Percentiles rank a stretch among this genome's conserved stretches.
Conservation (phyloP, 768 basidiomycete species). For the Russula olivacea region DNA sequence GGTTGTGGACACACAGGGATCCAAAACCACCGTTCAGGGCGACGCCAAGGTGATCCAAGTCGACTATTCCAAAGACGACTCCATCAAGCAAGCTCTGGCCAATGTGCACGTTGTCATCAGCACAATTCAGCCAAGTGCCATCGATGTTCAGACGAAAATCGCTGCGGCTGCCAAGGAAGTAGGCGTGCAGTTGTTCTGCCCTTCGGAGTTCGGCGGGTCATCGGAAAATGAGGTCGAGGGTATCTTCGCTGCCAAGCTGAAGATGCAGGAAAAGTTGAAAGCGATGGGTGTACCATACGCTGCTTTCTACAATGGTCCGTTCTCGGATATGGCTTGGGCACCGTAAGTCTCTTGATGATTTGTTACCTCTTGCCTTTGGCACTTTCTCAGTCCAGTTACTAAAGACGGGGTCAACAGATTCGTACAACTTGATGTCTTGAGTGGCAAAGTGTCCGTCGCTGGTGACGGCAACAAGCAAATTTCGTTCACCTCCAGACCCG, state of each 20-base stretch:
- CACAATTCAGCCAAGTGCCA: constrained; percentile 8
- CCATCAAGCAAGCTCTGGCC: constrained; percentile 14
- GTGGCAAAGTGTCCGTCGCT: constrained; percentile 21
- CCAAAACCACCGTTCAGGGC: not conserved
- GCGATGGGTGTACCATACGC: constrained; percentile 17
- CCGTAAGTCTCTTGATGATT: constrained; percentile 1
- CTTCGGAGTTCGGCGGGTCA: constrained; percentile 30
- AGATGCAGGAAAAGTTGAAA: constrained; percentile 9
- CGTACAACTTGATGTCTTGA: constrained; percentile 15
- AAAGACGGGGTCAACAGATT: not conserved
- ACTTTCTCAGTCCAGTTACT: not conserved
- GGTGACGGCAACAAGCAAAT: constrained; percentile 19
- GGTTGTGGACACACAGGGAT: not conserved
- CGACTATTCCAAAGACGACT: constrained; percentile 15
- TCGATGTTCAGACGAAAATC: constrained; percentile 23
- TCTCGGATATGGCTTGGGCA: constrained; percentile 13
- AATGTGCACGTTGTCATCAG: constrained; percentile 21
- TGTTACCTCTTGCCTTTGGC: not conserved
- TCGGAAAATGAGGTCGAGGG: constrained; percentile 20
- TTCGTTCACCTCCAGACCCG: constrained; percentile 23
- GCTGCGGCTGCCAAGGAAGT: constrained; percentile 27
- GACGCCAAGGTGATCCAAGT: constrained; percentile 16
- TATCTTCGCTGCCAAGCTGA: constrained; percentile 2
- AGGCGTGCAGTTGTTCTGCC: constrained; percentile 32
- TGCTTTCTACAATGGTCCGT: constrained; percentile 23